These are phyloP conservation scores for Chytriomyces confervae DNA, from an alignment of 192 early-diverging fungal species.

Conservation along the genomic window DNA sequence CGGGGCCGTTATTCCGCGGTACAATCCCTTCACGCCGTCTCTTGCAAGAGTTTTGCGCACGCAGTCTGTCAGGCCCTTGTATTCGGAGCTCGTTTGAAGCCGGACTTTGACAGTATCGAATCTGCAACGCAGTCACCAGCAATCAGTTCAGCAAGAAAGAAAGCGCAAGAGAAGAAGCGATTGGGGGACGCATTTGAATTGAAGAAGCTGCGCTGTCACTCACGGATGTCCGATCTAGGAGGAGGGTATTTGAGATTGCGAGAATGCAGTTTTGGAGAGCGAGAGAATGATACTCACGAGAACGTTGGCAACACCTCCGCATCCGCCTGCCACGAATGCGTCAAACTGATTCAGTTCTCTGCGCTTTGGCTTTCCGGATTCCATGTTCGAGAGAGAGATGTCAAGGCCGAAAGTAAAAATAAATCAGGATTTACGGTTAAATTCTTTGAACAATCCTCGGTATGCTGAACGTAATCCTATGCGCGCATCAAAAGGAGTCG, in stretches of 20 bases:
- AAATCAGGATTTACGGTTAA: too few species aligned
- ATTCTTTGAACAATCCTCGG: too few species aligned
- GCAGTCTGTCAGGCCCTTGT: slow-evolving; percentile 22
- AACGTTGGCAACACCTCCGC: slow-evolving; percentile 79
- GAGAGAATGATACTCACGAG: slow-evolving; percentile 57
- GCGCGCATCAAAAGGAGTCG: too few species aligned
- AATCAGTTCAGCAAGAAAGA: too few species aligned
- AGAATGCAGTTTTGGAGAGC: too few species aligned
- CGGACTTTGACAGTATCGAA: slow-evolving; percentile 91
- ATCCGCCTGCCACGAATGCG: slow-evolving; percentile 86
- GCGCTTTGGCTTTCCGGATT: background rate
- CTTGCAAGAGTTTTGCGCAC: slow-evolving; percentile 65
- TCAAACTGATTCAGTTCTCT: slow-evolving; percentile 52
- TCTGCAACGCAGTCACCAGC: slow-evolving; percentile 50
- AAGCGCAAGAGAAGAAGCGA: background rate
- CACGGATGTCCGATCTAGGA: background rate
- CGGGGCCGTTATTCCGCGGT: slow-evolving; percentile 87
- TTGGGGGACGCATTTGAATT: background rate
- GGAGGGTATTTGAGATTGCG: too few species aligned
- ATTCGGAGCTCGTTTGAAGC: slow-evolving; percentile 65
- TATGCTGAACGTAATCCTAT: too few species aligned
- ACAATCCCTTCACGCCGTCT: slow-evolving; percentile 78
- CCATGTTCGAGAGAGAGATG: too few species aligned
- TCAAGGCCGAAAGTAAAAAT: too few species aligned
- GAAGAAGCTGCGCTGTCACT: background rate